Evolutionary conservation across 345 rosid genomes (phyloP), one percentile per base, ranked within the genome.

Genomic region (Trapa bicornis): DNA sequence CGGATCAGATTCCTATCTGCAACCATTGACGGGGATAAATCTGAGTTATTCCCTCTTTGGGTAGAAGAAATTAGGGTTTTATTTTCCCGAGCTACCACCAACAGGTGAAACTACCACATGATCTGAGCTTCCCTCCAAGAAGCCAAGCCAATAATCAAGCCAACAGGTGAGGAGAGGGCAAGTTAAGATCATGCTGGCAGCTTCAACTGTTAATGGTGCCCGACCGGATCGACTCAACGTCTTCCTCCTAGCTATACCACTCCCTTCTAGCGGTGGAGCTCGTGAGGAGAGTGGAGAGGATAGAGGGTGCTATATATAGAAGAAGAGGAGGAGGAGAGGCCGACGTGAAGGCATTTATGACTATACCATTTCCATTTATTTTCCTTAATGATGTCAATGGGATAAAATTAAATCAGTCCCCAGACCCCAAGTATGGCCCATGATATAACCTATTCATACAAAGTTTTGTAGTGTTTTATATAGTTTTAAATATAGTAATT

Each of bases 141-240:
- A 58, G 63, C 63, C 15, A 9, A 45, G 11, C 29, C 29, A 22
- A 22, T 22, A 22, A 22, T 22, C 29, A 35, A 58, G 63, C 33
- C 3, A 32, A 15, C 15, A 33, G 33, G 63, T 12, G 33, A 64
- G 64, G 29, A 22, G 29, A 22, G 29, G 29, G 53, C 52, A 70
- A 70, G 68, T 77, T 84, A 75, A 87, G 92, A 92, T 92, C 98
- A 92, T 88, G 98, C 98, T 92, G 98, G 97, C 98, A 92, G 98
- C 98, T 92, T 92, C 97, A 92, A 77, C 98, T 74, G 96, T 78
- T 81, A 82, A 72, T 75, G 80, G 79, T 72, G 81, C 87, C 73
- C 89, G 82, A 72, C 1, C 63, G 29, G 29, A 22, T 22, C 29
- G 29, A 22, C 29, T 22, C 29, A 22, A 22, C 29, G 29, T 39